These are phyloP conservation scores for Starmerella ratchasimensis DNA, from an alignment of 805 yeast species.

Conservation along the genomic window DNA sequence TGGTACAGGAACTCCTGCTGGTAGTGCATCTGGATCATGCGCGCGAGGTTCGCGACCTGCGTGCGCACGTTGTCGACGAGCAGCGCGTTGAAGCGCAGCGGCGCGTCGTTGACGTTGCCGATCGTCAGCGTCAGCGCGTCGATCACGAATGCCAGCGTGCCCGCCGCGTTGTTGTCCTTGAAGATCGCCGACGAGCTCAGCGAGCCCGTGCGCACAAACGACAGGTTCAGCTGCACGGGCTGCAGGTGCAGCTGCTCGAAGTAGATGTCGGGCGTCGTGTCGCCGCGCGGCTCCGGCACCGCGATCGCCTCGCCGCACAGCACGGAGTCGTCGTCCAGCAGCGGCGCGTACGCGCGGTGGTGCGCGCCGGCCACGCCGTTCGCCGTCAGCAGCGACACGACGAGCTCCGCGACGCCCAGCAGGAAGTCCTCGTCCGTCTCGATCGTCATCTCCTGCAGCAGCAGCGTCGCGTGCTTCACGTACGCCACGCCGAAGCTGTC, in stretches of 20 bases:
- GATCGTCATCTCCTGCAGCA: slow-evolving; percentile 80
- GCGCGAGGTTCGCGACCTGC: slow-evolving; percentile 58
- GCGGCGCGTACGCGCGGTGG: slow-evolving; percentile 2
- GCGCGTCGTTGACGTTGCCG: slow-evolving; percentile 95
- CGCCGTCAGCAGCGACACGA: slow-evolving; percentile 25
- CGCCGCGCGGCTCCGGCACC: slow-evolving; percentile 51
- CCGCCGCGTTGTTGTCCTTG: slow-evolving; percentile 21
- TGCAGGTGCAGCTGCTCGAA: slow-evolving; percentile 88
- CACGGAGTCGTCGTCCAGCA: slow-evolving; percentile 28
- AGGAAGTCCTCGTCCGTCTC: slow-evolving; percentile 91
- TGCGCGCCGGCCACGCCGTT: slow-evolving; percentile 4
- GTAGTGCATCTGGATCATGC: slow-evolving; percentile 69
- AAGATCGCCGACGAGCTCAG: slow-evolving; percentile 51
- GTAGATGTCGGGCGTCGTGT: slow-evolving; percentile 44
- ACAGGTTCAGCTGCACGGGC: slow-evolving; percentile 75
- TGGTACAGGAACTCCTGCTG: slow-evolving; percentile 87
- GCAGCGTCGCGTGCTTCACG: slow-evolving; percentile 78
- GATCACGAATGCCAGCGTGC: slow-evolving; percentile 37
- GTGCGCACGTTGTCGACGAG: slow-evolving; percentile 80
- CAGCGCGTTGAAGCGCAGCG: slow-evolving; percentile 75
- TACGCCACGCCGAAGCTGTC: slow-evolving; percentile 80
- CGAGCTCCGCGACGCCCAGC: slow-evolving; percentile 65
- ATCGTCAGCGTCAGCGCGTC: slow-evolving; percentile 90
- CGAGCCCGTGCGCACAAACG: slow-evolving; percentile 63
- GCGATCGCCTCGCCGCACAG: slow-evolving; percentile 40